phyloP scores from a whole-genome alignment of 2,329 filamentous ascomycete genomes.

The Diaporthe humulicola region DNA sequence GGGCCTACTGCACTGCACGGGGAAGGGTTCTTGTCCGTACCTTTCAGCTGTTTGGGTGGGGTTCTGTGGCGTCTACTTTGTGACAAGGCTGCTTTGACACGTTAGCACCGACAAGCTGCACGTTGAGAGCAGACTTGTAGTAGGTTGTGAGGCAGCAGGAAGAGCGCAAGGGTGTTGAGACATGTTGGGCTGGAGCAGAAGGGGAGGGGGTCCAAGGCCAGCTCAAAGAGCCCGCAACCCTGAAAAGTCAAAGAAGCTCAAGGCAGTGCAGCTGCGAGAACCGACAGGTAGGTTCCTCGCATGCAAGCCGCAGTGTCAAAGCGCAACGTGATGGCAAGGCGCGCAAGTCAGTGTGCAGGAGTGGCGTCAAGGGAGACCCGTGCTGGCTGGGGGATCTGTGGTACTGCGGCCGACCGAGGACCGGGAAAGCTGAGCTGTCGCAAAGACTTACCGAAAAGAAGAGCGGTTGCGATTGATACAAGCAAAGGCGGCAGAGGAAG shows the following conservation, averaged over 20 bases:
- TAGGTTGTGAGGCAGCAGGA: constrained; percentile 8
- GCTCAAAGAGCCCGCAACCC: constrained; percentile 33
- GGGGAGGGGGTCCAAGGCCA: constrained; percentile 19
- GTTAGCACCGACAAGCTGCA: constrained; percentile 34
- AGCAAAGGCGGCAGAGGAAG: constrained; percentile 4
- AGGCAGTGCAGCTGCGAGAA: constrained; percentile 34
- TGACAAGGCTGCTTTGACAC: constrained; percentile 39
- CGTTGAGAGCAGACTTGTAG: constrained; percentile 20
- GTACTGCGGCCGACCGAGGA: constrained; percentile 10
- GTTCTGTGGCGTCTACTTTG: constrained; percentile 35
- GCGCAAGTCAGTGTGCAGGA: constrained; percentile 23
- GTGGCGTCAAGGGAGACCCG: constrained; percentile 25
- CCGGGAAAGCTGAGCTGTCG: constrained; percentile 13
- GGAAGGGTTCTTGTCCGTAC: constrained; percentile 32
- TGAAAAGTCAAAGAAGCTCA: constrained; percentile 33
- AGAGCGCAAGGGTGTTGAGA: constrained; percentile 38
- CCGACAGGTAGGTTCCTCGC: constrained; percentile 32
- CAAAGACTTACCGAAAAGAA: constrained; percentile 36
- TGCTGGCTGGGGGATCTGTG: not conserved
- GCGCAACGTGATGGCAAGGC: constrained; percentile 27
- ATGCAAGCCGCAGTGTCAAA: constrained; percentile 34
- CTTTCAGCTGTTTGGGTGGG: constrained; percentile 36
- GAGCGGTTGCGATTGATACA: constrained; percentile 23
- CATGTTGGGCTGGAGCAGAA: constrained; percentile 37
- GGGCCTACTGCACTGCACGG: constrained; percentile 2